Evolutionary conservation across 805 yeast genomes (phyloP).

Genomic region (Metschnikowia continentalis): DNA sequence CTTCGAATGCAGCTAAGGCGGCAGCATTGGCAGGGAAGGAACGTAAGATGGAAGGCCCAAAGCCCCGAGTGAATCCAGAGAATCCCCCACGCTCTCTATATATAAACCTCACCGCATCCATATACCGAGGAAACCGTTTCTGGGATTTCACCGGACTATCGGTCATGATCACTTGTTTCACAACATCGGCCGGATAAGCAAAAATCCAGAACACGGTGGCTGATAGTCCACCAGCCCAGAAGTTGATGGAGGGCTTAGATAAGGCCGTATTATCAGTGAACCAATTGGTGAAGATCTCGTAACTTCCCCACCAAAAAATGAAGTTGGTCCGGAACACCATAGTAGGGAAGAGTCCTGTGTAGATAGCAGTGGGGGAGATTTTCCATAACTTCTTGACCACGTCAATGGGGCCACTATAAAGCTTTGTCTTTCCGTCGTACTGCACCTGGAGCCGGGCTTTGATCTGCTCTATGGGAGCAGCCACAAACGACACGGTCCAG

Average conservation of each 20-base stretch:
- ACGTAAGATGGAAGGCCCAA: conserved; percentile 71
- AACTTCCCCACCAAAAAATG: conserved; percentile 92
- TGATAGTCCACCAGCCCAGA: conserved; percentile 88
- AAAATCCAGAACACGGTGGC: conserved; percentile 87
- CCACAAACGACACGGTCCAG: conserved; percentile 90
- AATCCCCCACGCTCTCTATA: conserved; percentile 54
- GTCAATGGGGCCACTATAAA: conserved; percentile 76
- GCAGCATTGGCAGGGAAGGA: conserved; percentile 95
- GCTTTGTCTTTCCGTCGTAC: conserved; percentile 66
- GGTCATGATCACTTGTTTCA: conserved; percentile 80
- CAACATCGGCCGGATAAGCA: conserved; percentile 87
- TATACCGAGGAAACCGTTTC: conserved; percentile 69
- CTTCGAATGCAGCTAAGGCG: conserved; percentile 85
- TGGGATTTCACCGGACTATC: conserved; percentile 58
- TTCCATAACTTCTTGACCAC: conserved; percentile 58
- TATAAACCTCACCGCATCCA: conserved; percentile 65
- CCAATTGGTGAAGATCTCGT: conserved; percentile 70
- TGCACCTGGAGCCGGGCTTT: conserved; percentile 89
- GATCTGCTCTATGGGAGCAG: conserved; percentile 88
- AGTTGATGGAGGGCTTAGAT: conserved; percentile 69
- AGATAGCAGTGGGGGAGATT: conserved; percentile 54
- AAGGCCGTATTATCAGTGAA: conserved; percentile 61
- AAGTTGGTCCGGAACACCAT: conserved; percentile 85
- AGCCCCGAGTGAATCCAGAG: conserved; percentile 75
- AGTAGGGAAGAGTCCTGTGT: conserved; percentile 80